phyloP scores from a whole-genome alignment of 257 asterid species.

The Nicotiana otophora region DNA sequence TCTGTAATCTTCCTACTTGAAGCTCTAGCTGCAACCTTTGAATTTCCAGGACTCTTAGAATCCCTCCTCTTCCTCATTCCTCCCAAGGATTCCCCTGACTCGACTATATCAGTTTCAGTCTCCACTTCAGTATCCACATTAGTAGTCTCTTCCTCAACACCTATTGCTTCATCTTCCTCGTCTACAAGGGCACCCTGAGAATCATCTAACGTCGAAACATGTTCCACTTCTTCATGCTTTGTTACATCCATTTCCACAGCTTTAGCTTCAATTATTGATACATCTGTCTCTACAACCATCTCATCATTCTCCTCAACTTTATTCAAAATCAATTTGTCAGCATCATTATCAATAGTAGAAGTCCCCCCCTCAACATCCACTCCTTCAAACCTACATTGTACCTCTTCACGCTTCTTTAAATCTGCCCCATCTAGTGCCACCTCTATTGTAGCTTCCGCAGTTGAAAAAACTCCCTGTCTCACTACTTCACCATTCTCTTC shows the following conservation, averaged over 20 bases:
- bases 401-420: no score
- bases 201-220: background rate
- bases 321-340: no score
- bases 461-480: no score
- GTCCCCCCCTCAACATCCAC: no score
- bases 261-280: background rate
- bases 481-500: background rate
- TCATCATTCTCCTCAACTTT: background rate
- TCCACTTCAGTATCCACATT: slow-evolving; percentile 55
- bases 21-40: slow-evolving; percentile 41
- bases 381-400: no score
- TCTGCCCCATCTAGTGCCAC: no score
- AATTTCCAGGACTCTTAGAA: slow-evolving; percentile 34
- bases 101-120: slow-evolving; percentile 59
- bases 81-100: slow-evolving; percentile 47
- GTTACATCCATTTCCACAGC: slow-evolving; percentile 22
- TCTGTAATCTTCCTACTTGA: slow-evolving; percentile 48
- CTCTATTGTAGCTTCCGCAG: no score
- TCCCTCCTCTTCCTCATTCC: slow-evolving; percentile 71
- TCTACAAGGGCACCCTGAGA: no score
- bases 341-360: background rate
- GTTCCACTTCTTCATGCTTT: slow-evolving; percentile 18
- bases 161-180: slow-evolving; percentile 27
- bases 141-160: slow-evolving; percentile 42
- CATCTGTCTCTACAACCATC: background rate